Percentiles rank a stretch among this genome's conserved stretches.
Conservation (phyloP, 306 rosid genomes). For the Cicer cuneatum region DNA sequence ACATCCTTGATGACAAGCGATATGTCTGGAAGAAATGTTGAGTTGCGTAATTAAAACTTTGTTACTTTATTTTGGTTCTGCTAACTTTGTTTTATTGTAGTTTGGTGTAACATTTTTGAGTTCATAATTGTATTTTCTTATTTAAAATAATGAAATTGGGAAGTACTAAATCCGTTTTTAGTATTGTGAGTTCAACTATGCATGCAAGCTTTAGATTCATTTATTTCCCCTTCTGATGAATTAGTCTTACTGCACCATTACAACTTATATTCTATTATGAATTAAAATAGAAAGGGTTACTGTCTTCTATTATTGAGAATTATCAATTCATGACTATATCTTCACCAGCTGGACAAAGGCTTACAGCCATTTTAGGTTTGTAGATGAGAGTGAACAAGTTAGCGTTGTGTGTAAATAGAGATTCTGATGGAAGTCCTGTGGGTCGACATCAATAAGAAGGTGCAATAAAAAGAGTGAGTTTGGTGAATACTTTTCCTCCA, state of each 20-base stretch:
- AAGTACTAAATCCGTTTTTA: neutral
- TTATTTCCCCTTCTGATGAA: neutral
- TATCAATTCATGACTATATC: no score
- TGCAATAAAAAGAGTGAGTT: no score
- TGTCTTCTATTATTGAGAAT: no score
- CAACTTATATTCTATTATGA: neutral
- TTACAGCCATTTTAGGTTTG: no score
- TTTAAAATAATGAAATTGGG: constrained; percentile 1
- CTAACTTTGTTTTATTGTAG: neutral
- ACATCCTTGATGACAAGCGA: constrained; percentile 53
- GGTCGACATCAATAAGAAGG: no score
- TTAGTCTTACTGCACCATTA: neutral
- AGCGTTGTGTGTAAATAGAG: no score
- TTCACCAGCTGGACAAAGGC: no score
- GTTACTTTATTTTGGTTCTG: constrained; percentile 4
- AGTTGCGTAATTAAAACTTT: constrained; percentile 8
- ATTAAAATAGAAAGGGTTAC: no score
- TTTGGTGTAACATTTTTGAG: constrained; percentile 13
- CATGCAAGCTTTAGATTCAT: neutral
- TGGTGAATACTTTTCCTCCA: no score
- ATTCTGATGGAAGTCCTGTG: no score
- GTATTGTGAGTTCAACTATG: neutral
- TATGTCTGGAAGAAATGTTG: neutral
- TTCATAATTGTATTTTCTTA: constrained; percentile 1
- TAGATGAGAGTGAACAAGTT: no score